Conservation (phyloP, 2,329 filamentous ascomycete species). For the Xylaria sp. region DNA sequence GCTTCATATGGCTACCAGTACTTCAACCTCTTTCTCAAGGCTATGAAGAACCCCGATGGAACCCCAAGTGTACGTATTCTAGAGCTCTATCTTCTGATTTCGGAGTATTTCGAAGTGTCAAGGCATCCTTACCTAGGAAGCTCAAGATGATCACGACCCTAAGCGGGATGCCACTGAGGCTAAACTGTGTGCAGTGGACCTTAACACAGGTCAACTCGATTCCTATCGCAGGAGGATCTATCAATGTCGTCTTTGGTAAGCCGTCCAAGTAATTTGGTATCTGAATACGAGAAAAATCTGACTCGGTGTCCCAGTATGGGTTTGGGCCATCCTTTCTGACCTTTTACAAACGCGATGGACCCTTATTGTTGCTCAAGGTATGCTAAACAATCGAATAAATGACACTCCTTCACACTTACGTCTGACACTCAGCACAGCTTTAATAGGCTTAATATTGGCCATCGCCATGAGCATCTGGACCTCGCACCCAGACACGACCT, state of each 20-base stretch:
- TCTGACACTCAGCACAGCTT: conserved; percentile 23
- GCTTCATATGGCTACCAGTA: conserved; percentile 51
- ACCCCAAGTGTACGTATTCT: too few relatives aligned
- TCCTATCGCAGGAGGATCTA: conserved; percentile 50
- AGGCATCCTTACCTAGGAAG: too few relatives aligned
- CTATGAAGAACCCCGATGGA: conserved; percentile 44
- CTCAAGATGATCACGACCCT: too few relatives aligned
- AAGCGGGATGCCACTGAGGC: too few relatives aligned
- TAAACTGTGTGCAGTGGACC: too few relatives aligned
- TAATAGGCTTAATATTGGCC: conserved; percentile 50
- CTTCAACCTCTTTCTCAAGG: conserved; percentile 48
- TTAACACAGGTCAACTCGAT: conserved; percentile 51
- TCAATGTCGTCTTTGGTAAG: conserved; percentile 48
- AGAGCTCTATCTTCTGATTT: too few relatives aligned
- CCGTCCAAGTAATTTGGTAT: not conserved
- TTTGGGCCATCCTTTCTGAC: conserved; percentile 57
- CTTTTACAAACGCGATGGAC: conserved; percentile 52
- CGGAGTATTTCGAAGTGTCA: too few relatives aligned
- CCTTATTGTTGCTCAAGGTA: conserved; percentile 50
- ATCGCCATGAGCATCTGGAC: conserved; percentile 61
- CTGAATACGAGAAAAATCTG: not conserved
- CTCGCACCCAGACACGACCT: conserved; percentile 43
- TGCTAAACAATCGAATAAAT: not conserved
- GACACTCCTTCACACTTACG: too few relatives aligned
- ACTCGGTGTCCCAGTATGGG: conserved; percentile 45